These are phyloP conservation scores for Adansonia rubrostipa DNA, from an alignment of 441 rosid genomes.

Conservation along the genomic window DNA sequence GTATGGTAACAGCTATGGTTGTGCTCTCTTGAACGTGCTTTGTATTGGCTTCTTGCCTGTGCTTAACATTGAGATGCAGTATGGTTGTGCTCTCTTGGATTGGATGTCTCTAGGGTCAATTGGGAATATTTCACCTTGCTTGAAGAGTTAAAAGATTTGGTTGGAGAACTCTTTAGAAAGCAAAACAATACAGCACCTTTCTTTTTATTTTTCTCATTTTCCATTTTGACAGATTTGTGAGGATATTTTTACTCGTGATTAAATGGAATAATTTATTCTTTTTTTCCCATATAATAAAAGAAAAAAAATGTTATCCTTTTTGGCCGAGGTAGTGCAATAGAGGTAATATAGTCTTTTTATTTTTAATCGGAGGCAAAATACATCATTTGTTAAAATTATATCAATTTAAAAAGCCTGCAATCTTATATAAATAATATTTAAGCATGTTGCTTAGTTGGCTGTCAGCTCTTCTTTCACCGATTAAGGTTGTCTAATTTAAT, in stretches of 20 bases:
- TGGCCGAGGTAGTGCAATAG: neutral
- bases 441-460: too few species aligned
- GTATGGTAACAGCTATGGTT: neutral
- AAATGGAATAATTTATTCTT: conserved; percentile 8
- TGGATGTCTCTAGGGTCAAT: neutral
- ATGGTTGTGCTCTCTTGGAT: neutral
- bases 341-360: neutral
- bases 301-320: too few species aligned
- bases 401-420: too few species aligned
- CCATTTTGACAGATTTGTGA: conserved; percentile 19
- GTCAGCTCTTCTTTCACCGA: too few species aligned
- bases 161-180: neutral
- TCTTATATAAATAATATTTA: too few species aligned
- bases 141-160: neutral
- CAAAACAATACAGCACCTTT: neutral
- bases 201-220: neutral
- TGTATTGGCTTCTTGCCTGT: neutral
- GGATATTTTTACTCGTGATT: conserved; percentile 1
- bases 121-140: neutral
- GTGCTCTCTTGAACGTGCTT: neutral
- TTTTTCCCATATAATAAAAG: neutral
- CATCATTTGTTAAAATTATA: too few species aligned
- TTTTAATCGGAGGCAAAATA: too few species aligned
- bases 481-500: too few species aligned
- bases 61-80: neutral